Base-by-base conservation (phyloP, 768 basidiomycete genomes). In the Hypholoma sublateritium region DNA sequence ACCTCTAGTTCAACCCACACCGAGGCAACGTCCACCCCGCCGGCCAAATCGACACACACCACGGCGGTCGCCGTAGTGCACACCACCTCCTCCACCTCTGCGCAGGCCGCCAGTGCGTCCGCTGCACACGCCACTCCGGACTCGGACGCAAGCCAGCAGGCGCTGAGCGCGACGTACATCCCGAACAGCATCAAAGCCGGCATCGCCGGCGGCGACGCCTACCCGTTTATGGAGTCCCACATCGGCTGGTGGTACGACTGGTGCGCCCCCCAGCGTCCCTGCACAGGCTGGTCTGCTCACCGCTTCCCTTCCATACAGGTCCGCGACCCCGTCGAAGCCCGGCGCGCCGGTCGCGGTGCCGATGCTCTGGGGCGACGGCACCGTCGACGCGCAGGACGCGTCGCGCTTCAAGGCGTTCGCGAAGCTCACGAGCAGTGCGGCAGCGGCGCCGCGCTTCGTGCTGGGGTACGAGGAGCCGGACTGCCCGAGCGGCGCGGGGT, bases 181-280 rank as follows among this genome's bases (percentile, higher is more conserved):
- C 79, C 79, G 8, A 79, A 77, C 58, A 72, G 69, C 44, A 76
- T 69, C 62, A 80, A 79, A 62, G 78, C 78, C 4, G 79, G 78
- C 21, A 76, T 78, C 22, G 76, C 79, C 32, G 78, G 76, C 16
- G 79, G 78, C 0, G 74, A 80, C 53, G 73, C 76, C 11, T 75
- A 73, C 57, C 62, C 69, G n/a, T 69, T 59, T 53, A 59, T 79
- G 48, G 67, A 74, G 50, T 65, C 72, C 60, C 74, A 77, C 62
- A 75, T 80, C 39, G 78, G 79, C 14, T 80, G 77, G 77, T 80
- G 76, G 76, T 79, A 79, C 54, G 79, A 80, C 61, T 80, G 79
- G 77, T 76, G 47, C 8, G 71, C 32, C 17, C n/a, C 17, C 16
- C 25, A 19, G 24, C 19, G 19, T n/a, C 43, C 24, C 32, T 42